Evolutionary conservation across 805 yeast genomes (phyloP).

Genomic region (Yarrowia porcina): DNA sequence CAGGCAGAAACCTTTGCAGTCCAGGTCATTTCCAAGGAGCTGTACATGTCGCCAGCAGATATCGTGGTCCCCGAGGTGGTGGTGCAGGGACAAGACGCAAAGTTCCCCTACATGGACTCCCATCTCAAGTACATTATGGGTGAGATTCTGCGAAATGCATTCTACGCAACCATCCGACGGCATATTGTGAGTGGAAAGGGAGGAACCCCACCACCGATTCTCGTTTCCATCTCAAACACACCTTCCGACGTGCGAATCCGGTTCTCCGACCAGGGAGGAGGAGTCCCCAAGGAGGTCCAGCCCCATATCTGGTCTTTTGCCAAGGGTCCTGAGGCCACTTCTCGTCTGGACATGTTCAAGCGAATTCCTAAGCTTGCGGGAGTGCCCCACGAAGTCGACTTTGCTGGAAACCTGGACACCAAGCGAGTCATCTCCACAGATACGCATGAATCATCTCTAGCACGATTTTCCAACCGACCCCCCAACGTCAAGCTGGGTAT

Average conservation of each 20-base stretch:
- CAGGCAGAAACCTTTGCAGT: constrained; percentile 65
- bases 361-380: constrained; percentile 38
- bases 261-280: constrained; percentile 89
- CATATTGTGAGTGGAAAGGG: constrained; percentile 34
- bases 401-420: constrained; percentile 26
- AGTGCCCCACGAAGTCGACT: constrained; percentile 34
- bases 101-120: constrained; percentile 78
- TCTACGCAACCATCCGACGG: constrained; percentile 69
- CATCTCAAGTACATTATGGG: constrained; percentile 85
- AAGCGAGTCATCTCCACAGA: constrained; percentile 26
- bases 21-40: constrained; percentile 67
- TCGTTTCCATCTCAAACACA: constrained; percentile 67
- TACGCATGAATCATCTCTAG: constrained; percentile 49
- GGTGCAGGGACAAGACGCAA: constrained; percentile 66
- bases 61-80: constrained; percentile 70
- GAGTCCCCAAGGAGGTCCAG: constrained; percentile 58
- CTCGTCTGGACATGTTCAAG: constrained; percentile 35
- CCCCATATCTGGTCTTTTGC: constrained; percentile 84
- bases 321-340: constrained; percentile 34
- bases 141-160: constrained; percentile 80
- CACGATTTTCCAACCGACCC: constrained; percentile 66
- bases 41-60: constrained; percentile 67
- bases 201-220: constrained; percentile 50
- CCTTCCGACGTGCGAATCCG: constrained; percentile 68
- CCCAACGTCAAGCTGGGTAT: constrained; percentile 74